Evolutionary conservation across 257 asterid species (phyloP).

Genomic region (Nyctanthes arbortristis): DNA sequence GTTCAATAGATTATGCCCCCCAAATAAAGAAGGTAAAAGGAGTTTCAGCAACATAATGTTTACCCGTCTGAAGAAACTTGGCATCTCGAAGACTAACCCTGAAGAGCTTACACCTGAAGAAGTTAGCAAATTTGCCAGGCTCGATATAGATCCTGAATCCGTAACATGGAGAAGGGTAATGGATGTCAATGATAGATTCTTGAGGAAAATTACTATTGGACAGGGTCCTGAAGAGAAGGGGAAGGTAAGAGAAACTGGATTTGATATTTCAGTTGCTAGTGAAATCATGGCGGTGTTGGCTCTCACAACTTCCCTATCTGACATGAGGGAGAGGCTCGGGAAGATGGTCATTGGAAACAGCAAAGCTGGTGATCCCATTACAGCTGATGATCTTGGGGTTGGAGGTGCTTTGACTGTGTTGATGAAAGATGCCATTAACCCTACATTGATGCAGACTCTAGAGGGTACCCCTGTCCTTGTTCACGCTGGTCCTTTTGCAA

Average conservation of each 20-base stretch:
- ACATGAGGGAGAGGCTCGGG: conserved; percentile 97
- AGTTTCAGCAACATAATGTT: conserved; percentile 77
- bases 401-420: conserved; percentile 95
- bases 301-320: conserved; percentile 83
- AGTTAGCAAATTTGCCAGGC: conserved; percentile 79
- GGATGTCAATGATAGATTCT: conserved; percentile 94
- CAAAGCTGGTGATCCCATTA: conserved; percentile 87
- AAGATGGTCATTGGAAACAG: conserved; percentile 97
- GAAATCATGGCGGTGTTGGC: conserved; percentile 99
- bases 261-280: conserved; percentile 94
- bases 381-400: conserved; percentile 96
- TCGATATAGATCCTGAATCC: conserved; percentile 85
- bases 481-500: conserved; percentile 97
- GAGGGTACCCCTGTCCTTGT: conserved; percentile 97
- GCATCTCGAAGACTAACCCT: conserved; percentile 75
- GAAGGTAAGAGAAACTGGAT: conserved; percentile 93
- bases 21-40: conserved; percentile 76
- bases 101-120: conserved; percentile 91
- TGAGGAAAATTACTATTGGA: conserved; percentile 85
- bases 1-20: conserved; percentile 83
- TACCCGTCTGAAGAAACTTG: conserved; percentile 77
- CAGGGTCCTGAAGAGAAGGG: conserved; percentile 99
- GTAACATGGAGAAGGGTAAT: conserved; percentile 97
- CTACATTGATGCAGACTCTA: conserved; percentile 96
- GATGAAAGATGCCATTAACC: conserved; percentile 95